Base-by-base conservation (phyloP, 139 green algal genomes). In the Auxenochlorella pyrenoidosa region DNA sequence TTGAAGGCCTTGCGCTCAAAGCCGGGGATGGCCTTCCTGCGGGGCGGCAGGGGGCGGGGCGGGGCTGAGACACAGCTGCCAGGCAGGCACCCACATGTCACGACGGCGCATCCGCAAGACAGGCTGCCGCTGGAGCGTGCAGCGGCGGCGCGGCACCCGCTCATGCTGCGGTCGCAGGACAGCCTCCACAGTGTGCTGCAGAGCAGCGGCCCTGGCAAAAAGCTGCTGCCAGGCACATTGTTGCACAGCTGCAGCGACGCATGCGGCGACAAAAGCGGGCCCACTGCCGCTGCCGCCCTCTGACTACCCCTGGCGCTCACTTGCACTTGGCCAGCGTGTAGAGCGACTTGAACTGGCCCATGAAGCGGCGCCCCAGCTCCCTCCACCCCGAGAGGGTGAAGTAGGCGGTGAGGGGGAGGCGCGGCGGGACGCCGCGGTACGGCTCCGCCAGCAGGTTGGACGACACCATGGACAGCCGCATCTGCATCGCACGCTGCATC, bases 361-460 rank as follows among this genome's bases (percentile, higher is more conserved):
- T 54, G 26, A 72, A 87, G 34, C 91, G 87, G 26, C 59, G 47
- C 86, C 89, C 91, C n/a, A 87, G 38, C 13, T 89, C 85, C 76
- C 85, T 86, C 90, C 90, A 94, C 2, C 91, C 91, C 0, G 40
- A 21, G 0, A 78, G 30, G 26, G 78, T 91, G 6, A 94, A 82
- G 77, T 87, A 94, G 28, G 91, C 75, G 26, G 60, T 75, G 28
- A 91, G 6, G 1, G 91, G 91, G 30, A 92, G 66, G 22, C 5
- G 43, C 38, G 73, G 70, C 34, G 70, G 82, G 22, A 75, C 36
- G 8, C 91, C 91, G 28, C 72, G 88, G 80, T 93, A 94, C 51
- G 91, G 91, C 79, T 94, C 91, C 26, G 87, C 91, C 32, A 94
- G 59, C 36, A 93, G 43, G 76, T 94, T 94, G 58, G 84, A 76